Evolutionary conservation across 1,284 basidiomycete genomes (phyloP).

Genomic region (Fomitopsis schrenkii): DNA sequence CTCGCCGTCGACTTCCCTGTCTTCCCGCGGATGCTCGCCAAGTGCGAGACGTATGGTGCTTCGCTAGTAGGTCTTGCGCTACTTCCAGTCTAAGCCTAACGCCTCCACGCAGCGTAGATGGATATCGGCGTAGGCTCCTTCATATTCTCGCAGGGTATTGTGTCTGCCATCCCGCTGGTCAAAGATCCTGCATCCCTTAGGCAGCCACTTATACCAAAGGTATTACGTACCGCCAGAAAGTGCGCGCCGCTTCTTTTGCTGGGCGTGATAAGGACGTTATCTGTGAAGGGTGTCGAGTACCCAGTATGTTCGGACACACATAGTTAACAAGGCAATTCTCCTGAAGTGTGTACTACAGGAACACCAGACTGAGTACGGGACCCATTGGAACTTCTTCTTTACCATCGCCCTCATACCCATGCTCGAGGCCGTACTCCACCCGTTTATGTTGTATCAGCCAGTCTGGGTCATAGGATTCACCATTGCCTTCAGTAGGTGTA

Average conservation of each 20-base stretch:
- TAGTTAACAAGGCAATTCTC: not conserved
- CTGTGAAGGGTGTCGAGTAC: constrained; percentile 94
- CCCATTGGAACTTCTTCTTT: constrained; percentile 99
- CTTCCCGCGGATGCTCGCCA: constrained; percentile 86
- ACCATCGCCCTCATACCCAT: constrained; percentile 84
- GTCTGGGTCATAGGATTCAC: constrained; percentile 64
- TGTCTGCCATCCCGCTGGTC: constrained; percentile 77
- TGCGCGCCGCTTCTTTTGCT: constrained; percentile 69
- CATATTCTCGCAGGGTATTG: constrained; percentile 90
- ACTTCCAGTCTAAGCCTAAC: not conserved
- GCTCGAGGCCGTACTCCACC: constrained; percentile 68
- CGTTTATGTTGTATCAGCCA: constrained; percentile 52
- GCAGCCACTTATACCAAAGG: constrained; percentile 47
- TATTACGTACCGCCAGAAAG: constrained; percentile 49
- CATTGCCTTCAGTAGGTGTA: constrained; percentile 56
- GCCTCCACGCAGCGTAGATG: constrained; percentile 59
- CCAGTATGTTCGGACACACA: constrained; percentile 55
- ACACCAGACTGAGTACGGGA: constrained; percentile 94
- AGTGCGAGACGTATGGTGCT: constrained; percentile 93
- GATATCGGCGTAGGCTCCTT: constrained; percentile 97
- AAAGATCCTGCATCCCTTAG: constrained; percentile 54
- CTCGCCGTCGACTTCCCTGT: constrained; percentile 95
- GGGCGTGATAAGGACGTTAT: constrained; percentile 74
- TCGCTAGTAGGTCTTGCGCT: constrained; percentile 58
- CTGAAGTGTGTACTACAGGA: constrained; percentile 56